Evolutionary conservation across 768 basidiomycete species (phyloP).

Genomic region (Leccinum arenicola): DNA sequence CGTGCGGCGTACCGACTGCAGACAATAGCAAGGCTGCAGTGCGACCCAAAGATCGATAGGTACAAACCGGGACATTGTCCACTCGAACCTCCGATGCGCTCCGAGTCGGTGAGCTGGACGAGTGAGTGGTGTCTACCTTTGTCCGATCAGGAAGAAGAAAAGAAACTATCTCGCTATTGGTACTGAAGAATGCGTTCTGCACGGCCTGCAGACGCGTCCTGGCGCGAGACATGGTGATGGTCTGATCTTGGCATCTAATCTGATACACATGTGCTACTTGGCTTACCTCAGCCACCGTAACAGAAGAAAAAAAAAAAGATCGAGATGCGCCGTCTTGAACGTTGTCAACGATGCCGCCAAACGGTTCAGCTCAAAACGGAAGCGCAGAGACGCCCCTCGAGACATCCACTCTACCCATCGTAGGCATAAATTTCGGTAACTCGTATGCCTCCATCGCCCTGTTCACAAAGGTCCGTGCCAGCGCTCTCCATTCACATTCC

Average conservation of each 20-base stretch:
- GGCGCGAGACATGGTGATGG: constrained; percentile 4
- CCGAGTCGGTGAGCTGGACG: neutral
- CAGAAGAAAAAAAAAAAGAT: neutral
- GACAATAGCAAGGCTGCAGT: constrained; percentile 14
- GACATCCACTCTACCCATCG: constrained; percentile 49
- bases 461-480: constrained; percentile 74
- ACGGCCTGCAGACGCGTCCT: constrained; percentile 10
- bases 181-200: constrained; percentile 9
- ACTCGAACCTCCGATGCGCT: constrained; percentile 2
- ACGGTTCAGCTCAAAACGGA: constrained; percentile 48
- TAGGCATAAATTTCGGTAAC: constrained; percentile 97
- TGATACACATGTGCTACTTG: neutral
- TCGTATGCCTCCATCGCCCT: constrained; percentile 94
- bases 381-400: constrained; percentile 42
- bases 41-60: constrained; percentile 11
- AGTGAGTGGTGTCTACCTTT: constrained; percentile 4
- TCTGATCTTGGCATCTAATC: constrained; percentile 4
- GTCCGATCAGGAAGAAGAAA: constrained; percentile 18
- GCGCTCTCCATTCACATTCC: neutral
- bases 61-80: constrained; percentile 10
- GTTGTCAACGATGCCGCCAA: constrained; percentile 38
- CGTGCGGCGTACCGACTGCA: constrained; percentile 20
- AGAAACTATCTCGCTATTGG: neutral
- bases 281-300: constrained; percentile 12
- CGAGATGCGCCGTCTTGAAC: neutral